These are phyloP conservation scores for Mrakia gelida DNA, from an alignment of 768 basidiomycete species.

Conservation along the genomic window DNA sequence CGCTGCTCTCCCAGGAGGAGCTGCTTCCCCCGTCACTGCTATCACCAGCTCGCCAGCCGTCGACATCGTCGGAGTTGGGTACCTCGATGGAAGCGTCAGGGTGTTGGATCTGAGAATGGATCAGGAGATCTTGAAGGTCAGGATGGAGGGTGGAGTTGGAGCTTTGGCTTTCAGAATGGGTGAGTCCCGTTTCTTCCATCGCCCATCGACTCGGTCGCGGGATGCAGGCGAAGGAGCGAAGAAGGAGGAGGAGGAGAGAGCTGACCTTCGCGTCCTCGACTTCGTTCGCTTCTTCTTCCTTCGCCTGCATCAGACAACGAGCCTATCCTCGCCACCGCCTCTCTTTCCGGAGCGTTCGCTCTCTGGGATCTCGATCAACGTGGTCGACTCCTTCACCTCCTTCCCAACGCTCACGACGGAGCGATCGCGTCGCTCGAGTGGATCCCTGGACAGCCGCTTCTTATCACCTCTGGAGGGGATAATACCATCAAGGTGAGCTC, in stretches of 20 bases:
- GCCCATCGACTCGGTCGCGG: too few species aligned
- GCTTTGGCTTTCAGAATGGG: conserved; percentile 82
- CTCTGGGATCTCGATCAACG: conserved; percentile 86
- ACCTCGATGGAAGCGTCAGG: conserved; percentile 77
- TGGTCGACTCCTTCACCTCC: conserved; percentile 74
- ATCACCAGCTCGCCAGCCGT: conserved; percentile 89
- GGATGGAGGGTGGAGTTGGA: conserved; percentile 73
- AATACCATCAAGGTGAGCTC: conserved; percentile 82
- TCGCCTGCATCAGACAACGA: conserved; percentile 61
- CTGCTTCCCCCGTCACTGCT: conserved; percentile 57
- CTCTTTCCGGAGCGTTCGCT: conserved; percentile 80
- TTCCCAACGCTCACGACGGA: conserved; percentile 84
- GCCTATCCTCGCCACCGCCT: conserved; percentile 79
- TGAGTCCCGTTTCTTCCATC: conserved; percentile 45
- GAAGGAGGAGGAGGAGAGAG: neutral
- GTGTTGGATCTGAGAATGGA: conserved; percentile 87
- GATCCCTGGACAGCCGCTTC: conserved; percentile 85
- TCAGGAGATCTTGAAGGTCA: conserved; percentile 80
- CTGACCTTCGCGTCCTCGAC: neutral
- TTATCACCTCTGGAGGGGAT: conserved; percentile 86
- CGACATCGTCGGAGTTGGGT: conserved; percentile 91
- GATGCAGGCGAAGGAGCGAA: too few species aligned
- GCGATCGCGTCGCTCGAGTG: conserved; percentile 78
- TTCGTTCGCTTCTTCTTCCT: too few species aligned
- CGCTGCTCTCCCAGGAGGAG: conserved; percentile 48